Evolutionary conservation across 371 early-diverging fungal species (phyloP), one percentile per base, ranked within the genome.

Genomic region (Lichtheimia ramosa): DNA sequence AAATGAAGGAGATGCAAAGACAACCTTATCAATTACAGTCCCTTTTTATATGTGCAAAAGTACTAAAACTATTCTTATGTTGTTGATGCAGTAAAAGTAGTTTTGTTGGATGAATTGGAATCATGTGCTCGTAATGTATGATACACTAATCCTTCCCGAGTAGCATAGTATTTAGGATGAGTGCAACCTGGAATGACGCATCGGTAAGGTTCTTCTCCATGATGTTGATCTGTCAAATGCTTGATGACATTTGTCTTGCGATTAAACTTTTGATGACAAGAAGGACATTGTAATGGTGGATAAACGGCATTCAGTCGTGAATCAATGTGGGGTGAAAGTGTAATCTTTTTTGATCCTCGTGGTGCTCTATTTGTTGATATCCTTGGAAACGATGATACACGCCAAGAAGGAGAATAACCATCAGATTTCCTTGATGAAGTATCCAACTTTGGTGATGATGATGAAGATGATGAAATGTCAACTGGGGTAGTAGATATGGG

Each of bases 231-330:
- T 1, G 73, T 62, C 20, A 81, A 51, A 54, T 81, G 81, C 28
- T 73, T 75, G 28, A 77, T 74, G 4, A 81, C 81, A 49, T 81
- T 75, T 1, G 75, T 81, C 34, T 77, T 77, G 51, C 74, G 62
- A 43, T 69, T 73, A 25, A 81, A 75, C 20, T 39, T 20, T 54
- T 73, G 58, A 12, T 64, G 60, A 48, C 81, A 81, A 10, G 70
- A 56, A 10, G 81, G 81, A 52, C 81, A 81, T 53, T 71, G 68
- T 15, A 77, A 56, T 25, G 77, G 81, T 34, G 71, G 68, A 55
- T 76, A 79, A 12, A 70, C 62, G 2, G 64, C 49, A 40, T 76
- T 66, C 8, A 79, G 61, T 21, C 69, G 48, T 15, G 55, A 24
- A 15, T 76, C 73, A 16, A 72, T 65, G 20, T 57, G 41, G 13